Evolutionary conservation across 2,329 filamentous ascomycete species (phyloP).

Genomic region (Pestalotiopsis sp.): DNA sequence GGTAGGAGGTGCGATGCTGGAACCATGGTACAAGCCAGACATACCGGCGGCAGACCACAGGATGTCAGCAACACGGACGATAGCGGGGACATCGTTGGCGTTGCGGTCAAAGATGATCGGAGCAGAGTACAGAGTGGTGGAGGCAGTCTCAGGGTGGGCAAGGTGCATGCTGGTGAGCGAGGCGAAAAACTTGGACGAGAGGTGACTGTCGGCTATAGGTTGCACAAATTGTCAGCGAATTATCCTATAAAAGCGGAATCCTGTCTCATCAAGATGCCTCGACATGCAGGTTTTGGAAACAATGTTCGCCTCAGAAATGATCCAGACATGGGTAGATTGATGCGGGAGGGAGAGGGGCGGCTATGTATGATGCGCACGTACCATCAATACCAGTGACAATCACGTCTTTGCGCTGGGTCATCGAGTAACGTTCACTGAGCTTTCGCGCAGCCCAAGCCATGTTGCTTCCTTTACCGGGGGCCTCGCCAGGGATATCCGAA

Average conservation of each 20-base stretch:
- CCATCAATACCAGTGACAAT: conserved; percentile 75
- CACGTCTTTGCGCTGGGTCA: conserved; percentile 58
- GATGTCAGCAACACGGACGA: conserved; percentile 73
- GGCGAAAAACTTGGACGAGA: conserved; percentile 69
- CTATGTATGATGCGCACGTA: conserved; percentile 41
- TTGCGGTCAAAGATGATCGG: conserved; percentile 78
- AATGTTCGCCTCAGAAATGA: conserved; percentile 17
- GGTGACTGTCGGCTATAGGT: conserved; percentile 67
- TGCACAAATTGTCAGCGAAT: conserved; percentile 29
- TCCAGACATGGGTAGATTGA: not conserved
- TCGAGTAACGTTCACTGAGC: conserved; percentile 62
- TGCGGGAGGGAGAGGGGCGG: conserved; percentile 7
- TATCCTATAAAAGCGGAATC: conserved; percentile 9
- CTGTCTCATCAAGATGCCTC: conserved; percentile 16
- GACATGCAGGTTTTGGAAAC: conserved; percentile 18
- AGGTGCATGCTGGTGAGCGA: conserved; percentile 66
- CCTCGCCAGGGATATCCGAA: conserved; percentile 65
- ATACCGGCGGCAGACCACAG: conserved; percentile 73
- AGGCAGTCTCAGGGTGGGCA: conserved; percentile 59
- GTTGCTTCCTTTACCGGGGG: conserved; percentile 76
- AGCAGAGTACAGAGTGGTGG: conserved; percentile 67
- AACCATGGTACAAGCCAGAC: conserved; percentile 67
- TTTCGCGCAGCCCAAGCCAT: conserved; percentile 71
- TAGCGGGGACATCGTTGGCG: conserved; percentile 65
- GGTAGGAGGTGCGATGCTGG: conserved; percentile 68